Base-by-base conservation (phyloP, 1,284 basidiomycete species). In the Pseudozyma sp. region DNA sequence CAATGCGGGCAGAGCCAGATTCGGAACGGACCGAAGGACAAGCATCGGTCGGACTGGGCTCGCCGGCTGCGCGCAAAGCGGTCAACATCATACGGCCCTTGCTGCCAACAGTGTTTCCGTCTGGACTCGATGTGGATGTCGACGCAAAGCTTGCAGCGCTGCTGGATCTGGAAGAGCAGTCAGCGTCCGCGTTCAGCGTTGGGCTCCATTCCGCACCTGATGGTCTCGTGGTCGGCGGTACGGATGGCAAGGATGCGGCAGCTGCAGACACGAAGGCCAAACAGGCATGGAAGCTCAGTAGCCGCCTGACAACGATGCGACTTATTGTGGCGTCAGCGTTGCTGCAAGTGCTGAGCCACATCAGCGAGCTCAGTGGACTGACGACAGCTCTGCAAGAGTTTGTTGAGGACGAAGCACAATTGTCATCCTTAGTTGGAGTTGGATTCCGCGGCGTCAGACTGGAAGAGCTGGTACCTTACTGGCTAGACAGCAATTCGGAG, bases 391-490 rank as follows among this genome's bases (percentile, higher is more conserved):
- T 66, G 42, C 62, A 37, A 30, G 43, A 33, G 14, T 70, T 70
- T 16, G 55, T 67, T 42, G 60, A 70, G 34, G 50, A 63, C 7
- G 59, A 60, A 9, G 52, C 58, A 4, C 52, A 37, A 2, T 34
- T 74, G 5, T 30, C 58, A 5, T 47, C 44, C 14, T 34, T 64
- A 7, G 62, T 68, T 1, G 71, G 66, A 7, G 62, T 60, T 5
- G 60, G 61, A 0, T 68, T 68, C 50, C 58, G 54, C 4, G 64
- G 61, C 10, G 91, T 94, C 0, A 90, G 89, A 63, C 86, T 96
- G 1, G 87, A 89, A 7, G 90, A 89, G 68, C 87, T 96, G 46
- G 91, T 92, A 3, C 86, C 86, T 16, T 88, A 88, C 49, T 59
- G 66, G 59, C 51, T 50, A 7, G 66, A 65, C 50, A 43, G 51